Evolutionary conservation across 2,329 filamentous ascomycete genomes (phyloP).

Genomic region (Nemania sp.): DNA sequence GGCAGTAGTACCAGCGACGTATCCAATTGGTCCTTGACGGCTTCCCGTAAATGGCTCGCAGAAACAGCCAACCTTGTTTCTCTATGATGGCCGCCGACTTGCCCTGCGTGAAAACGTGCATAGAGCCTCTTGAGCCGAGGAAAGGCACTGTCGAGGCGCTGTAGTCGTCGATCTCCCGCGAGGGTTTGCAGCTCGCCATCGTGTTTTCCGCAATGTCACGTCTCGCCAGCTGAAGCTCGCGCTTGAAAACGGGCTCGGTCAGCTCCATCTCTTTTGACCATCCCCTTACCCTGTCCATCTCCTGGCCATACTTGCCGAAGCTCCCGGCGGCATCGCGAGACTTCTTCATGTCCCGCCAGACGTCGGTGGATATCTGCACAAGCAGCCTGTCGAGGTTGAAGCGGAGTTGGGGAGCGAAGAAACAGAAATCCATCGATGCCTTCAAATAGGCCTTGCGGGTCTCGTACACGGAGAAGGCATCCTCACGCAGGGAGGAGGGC

Average conservation of each 20-base stretch:
- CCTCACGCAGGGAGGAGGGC: slow-evolving; percentile 85
- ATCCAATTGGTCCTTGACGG: slow-evolving; percentile 89
- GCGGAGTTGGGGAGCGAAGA: slow-evolving; percentile 83
- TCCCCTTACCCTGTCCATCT: slow-evolving; percentile 89
- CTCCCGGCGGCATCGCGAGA: slow-evolving; percentile 68
- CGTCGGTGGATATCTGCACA: slow-evolving; percentile 80
- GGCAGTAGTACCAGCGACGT: slow-evolving; percentile 92
- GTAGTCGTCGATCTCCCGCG: slow-evolving; percentile 91
- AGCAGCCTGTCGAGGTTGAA: slow-evolving; percentile 83
- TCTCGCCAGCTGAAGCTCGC: slow-evolving; percentile 78
- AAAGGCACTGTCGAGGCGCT: slow-evolving; percentile 88
- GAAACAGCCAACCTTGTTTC: slow-evolving; percentile 94
- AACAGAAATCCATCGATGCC: slow-evolving; percentile 90
- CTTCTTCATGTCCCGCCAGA: slow-evolving; percentile 83
- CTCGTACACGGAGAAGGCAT: slow-evolving; percentile 95
- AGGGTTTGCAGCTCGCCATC: slow-evolving; percentile 73
- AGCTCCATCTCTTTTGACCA: slow-evolving; percentile 96
- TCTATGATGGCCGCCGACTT: slow-evolving; percentile 62
- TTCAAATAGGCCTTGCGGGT: slow-evolving; percentile 88
- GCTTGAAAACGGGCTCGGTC: slow-evolving; percentile 80
- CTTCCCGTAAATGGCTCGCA: slow-evolving; percentile 82
- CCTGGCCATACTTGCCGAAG: slow-evolving; percentile 70
- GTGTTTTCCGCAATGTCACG: slow-evolving; percentile 82
- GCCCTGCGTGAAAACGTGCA: slow-evolving; percentile 62
- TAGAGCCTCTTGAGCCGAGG: slow-evolving; percentile 71